phyloP scores from a whole-genome alignment of 257 asterid genomes.

The Salvia miltiorrhiza region DNA sequence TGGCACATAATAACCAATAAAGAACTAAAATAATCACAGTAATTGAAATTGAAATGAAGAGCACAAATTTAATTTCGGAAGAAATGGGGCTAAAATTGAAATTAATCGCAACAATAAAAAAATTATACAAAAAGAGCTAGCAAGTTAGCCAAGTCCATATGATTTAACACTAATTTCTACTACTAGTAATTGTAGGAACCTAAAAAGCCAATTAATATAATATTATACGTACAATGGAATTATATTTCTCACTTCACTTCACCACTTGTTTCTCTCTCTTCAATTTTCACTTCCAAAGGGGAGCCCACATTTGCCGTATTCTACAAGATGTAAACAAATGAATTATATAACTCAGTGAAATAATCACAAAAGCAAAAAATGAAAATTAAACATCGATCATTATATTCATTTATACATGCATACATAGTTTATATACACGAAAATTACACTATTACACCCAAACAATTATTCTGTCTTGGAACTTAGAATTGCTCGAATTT shows the following conservation, averaged over 20 bases:
- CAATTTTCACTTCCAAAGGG: conserved; percentile 57
- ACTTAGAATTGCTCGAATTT: too few species aligned
- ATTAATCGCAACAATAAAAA: not conserved
- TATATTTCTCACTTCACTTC: not conserved
- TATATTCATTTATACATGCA: too few species aligned
- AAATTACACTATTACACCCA: too few species aligned
- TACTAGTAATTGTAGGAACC: conserved; percentile 4
- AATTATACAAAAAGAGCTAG: not conserved
- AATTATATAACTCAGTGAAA: not conserved
- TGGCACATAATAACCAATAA: too few species aligned
- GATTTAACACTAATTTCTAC: conserved; percentile 5
- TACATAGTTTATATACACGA: too few species aligned
- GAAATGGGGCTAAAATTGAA: not conserved
- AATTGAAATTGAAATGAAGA: not conserved
- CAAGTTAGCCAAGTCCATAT: not conserved
- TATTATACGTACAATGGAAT: conserved; percentile 16
- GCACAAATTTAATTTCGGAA: not conserved
- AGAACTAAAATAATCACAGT: not conserved
- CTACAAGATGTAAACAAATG: conserved; percentile 27
- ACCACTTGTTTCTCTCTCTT: conserved; percentile 4
- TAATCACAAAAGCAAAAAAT: not conserved
- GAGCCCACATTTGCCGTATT: conserved; percentile 66
- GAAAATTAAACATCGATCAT: too few species aligned
- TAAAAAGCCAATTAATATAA: not conserved
- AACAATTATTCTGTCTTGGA: too few species aligned